Evolutionary conservation across 2,329 filamentous ascomycete species (phyloP), one percentile per base, ranked within the genome.

Genomic region (Plenodomus biglobosus): DNA sequence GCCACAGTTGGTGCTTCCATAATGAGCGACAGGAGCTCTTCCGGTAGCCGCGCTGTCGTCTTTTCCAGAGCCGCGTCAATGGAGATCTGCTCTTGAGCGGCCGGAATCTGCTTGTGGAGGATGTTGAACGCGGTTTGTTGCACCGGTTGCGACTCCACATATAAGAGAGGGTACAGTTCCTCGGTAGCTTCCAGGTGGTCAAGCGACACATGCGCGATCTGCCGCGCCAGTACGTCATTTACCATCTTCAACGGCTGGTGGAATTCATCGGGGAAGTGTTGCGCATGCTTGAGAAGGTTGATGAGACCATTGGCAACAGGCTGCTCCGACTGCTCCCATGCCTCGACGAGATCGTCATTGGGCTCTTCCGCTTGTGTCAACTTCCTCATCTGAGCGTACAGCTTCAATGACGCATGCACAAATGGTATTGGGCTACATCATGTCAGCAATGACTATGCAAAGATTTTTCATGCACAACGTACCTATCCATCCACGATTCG

Each of bases 331-430:
- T 85, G 80, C 43, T 80, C 80, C 64, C 92, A 80, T 0, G 84
- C 84, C 62, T 96, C 92, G 13, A 84, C 74, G 1, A 96, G 78
- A 66, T 97, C 92, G 54, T 97, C 92, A 54, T 96, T 96, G 2
- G 86, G 80, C 16, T 92, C 87, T 16, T 84, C 78, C 8, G 64
- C 64, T 17, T 64, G 64, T 1, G 74, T 72, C 0, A 92, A 71
- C 2, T 75, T 76, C 53, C 84, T 81, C 2, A 97, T 68, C 0
- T 77, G 76, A 15, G 78, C 78, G 50, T 86, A 83, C 0, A 97
- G 76, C 64, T 85, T 87, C 20, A 96, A 76, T 0, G 89, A 89
- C 4, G 87, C 80, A 63, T 92, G 80, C 0, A 91, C 75, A 20
- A 86, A 80, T 0, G 88, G 82, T 7, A 73, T 62, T 1, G 64